Percentiles rank a stretch among this genome's conserved stretches.
These are phyloP conservation scores for Prunus mira DNA, from an alignment of 306 rosid species.

Conservation along the genomic window DNA sequence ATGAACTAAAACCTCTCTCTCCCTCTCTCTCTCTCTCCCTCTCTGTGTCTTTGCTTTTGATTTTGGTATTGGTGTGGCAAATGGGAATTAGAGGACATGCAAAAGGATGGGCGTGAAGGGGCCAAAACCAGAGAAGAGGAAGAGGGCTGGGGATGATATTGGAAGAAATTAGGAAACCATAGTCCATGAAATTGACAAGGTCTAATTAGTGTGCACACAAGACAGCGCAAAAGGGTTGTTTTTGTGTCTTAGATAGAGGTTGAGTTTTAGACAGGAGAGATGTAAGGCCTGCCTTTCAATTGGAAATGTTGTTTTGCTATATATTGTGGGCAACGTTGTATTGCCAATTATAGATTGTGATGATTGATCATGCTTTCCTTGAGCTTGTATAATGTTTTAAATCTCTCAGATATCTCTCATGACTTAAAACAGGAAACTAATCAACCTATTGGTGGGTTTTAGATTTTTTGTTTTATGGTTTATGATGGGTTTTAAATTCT, in stretches of 20 bases:
- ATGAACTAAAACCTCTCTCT: not conserved
- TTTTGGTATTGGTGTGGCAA: not conserved
- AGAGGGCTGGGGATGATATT: conserved; percentile 3
- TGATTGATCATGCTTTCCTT: not conserved
- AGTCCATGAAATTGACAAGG: conserved; percentile 19
- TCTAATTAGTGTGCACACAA: conserved; percentile 7
- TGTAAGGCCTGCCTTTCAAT: conserved; percentile 59
- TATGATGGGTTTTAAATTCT: not conserved
- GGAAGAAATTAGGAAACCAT: conserved; percentile 13
- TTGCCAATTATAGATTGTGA: conserved; percentile 5
- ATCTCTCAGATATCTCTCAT: not conserved
- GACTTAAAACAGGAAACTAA: not conserved
- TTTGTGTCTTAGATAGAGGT: conserved; percentile 27
- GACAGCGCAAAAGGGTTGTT: conserved; percentile 15
- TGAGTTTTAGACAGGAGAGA: conserved; percentile 46
- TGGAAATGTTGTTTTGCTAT: conserved; percentile 12
- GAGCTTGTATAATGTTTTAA: not conserved
- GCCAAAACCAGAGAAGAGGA: not conserved
- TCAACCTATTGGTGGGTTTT: not conserved
- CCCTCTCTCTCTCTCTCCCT: not conserved
- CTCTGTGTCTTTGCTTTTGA: not conserved
- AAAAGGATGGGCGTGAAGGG: not conserved
- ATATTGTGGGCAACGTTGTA: not conserved
- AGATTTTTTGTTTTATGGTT: not conserved
- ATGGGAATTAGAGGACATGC: not conserved